Conservation (phyloP, 73 alveolate genomes). For the Paramecium sonneborni region DNA sequence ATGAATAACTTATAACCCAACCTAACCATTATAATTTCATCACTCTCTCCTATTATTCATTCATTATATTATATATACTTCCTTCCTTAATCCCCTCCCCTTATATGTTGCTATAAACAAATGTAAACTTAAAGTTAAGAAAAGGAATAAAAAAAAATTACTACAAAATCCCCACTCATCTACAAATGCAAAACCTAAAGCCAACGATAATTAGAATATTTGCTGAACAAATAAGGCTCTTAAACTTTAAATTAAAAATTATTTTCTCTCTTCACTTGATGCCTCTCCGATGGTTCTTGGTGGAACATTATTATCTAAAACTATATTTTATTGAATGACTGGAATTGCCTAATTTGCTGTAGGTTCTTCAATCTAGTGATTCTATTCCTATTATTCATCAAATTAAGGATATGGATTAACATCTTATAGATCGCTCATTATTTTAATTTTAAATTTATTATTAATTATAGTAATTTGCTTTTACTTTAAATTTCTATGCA, state of each 20-base stretch:
- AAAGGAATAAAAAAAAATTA: neutral
- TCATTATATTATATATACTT: neutral
- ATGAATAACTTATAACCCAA: neutral
- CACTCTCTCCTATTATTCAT: neutral
- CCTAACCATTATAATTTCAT: neutral
- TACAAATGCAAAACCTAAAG: neutral
- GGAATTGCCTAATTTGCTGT: neutral
- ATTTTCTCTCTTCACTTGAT: slow-evolving; percentile 9
- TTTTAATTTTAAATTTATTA: neutral
- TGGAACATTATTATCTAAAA: neutral
- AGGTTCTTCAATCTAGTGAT: neutral
- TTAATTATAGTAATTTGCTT: neutral
- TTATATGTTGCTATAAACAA: neutral
- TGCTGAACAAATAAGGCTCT: neutral
- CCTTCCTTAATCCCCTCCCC: neutral
- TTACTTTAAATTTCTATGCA: no score
- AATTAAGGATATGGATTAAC: slow-evolving; percentile 18
- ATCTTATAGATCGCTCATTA: neutral
- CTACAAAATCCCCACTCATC: slow-evolving; percentile 35
- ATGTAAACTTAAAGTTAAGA: neutral
- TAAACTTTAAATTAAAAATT: neutral
- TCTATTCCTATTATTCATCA: neutral
- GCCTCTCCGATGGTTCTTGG: neutral
- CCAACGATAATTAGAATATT: neutral
- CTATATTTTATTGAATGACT: neutral